Conservation (phyloP, 2,329 filamentous ascomycete genomes). For the Botrytis fragariae region DNA sequence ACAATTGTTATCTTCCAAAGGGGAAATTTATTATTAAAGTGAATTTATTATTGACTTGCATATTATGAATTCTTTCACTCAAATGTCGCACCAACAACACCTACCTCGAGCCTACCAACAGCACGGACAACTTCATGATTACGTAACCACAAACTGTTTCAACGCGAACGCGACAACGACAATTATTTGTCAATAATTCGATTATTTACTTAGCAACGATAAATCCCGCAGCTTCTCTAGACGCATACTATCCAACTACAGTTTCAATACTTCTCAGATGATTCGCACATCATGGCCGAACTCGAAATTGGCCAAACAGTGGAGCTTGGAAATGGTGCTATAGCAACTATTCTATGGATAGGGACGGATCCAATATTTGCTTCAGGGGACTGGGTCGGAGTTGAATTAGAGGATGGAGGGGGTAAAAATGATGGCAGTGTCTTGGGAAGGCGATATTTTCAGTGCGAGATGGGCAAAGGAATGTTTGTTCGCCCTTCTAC, state of each 20-base stretch:
- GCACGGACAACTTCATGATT: slow-evolving; percentile 7
- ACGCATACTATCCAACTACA: not conserved
- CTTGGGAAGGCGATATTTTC: slow-evolving; percentile 83
- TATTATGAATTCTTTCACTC: not conserved
- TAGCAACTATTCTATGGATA: slow-evolving; percentile 75
- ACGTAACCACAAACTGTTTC: not conserved
- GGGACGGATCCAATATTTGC: slow-evolving; percentile 74
- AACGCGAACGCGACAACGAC: not conserved
- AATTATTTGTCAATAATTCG: not conserved
- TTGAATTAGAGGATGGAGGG: slow-evolving; percentile 76
- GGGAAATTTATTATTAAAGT: not conserved
- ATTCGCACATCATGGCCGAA: slow-evolving; percentile 50
- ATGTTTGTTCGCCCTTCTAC: slow-evolving; percentile 83
- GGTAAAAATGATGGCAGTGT: slow-evolving; percentile 96
- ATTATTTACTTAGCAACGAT: slow-evolving; percentile 8
- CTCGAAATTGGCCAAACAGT: slow-evolving; percentile 51
- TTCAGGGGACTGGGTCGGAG: slow-evolving; percentile 80
- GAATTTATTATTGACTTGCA: not conserved
- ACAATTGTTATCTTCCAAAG: not conserved
- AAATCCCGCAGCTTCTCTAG: not conserved
- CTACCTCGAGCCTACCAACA: not conserved
- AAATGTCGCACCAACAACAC: not conserved
- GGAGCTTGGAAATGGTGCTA: slow-evolving; percentile 73
- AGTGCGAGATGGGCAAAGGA: slow-evolving; percentile 70
- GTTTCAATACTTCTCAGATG: slow-evolving; percentile 22